Conservation (phyloP, 192 early-diverging fungal genomes). For the Haplosporangium gracile region DNA sequence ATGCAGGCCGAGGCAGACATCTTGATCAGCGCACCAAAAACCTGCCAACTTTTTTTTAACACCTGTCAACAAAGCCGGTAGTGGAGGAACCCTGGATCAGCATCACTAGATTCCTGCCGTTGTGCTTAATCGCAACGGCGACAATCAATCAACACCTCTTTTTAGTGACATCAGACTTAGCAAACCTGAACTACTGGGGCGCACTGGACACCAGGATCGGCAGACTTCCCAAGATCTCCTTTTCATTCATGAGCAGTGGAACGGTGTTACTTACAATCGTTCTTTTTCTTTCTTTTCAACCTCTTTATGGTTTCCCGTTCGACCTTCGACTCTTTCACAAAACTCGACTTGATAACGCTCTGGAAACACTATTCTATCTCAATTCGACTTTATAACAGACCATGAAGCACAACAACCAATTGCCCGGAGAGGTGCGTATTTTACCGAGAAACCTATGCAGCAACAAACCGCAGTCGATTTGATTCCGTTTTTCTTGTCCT, state of each 20-base stretch:
- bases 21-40: not conserved
- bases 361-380: not conserved
- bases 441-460: not conserved
- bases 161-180: not conserved
- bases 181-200: not conserved
- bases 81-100: constrained; percentile 8
- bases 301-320: not conserved
- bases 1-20: not conserved
- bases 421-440: constrained; percentile 58
- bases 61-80: not conserved
- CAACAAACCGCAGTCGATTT: not conserved
- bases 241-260: not conserved
- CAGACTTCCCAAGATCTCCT: not conserved
- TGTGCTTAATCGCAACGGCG: not conserved
- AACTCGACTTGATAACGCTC: not conserved
- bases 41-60: not conserved
- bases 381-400: constrained; percentile 23
- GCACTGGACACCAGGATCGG: not conserved
- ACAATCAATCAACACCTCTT: not conserved
- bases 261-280: constrained; percentile 2
- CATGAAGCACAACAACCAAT: constrained; percentile 61
- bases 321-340: not conserved
- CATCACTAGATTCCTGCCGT: not conserved
- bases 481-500: not conserved
- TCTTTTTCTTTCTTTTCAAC: not conserved